Evolutionary conservation across 106 monocot genomes (phyloP), one percentile per base, ranked within the genome.

Genomic region (Gastrodia elata): DNA sequence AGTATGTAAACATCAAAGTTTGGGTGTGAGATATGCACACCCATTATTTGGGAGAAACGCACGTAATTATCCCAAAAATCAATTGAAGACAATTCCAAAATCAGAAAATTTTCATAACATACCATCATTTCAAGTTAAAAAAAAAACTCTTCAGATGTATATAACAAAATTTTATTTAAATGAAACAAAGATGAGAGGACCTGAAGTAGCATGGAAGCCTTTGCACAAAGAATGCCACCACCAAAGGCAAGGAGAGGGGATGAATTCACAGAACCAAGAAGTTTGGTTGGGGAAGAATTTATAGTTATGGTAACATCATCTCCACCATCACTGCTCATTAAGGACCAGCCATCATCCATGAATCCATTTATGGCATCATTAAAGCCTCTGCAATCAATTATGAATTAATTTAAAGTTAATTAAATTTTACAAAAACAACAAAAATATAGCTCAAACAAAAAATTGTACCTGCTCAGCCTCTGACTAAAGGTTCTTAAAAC

Each of bases 291-390:
- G 7, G 75, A 71, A 65, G 90, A 81, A 46, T 88, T 97, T 22
- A 52, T 80, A 48, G 83, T 55, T 57, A 93, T 77, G n/a, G 85
- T 71, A 16, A 97, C 84, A 77, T 97, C 97, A 73, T 93, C 97
- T 30, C 82, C 73, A 46, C 90, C 97, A 72, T 97, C 93, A 74
- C 83, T 39, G 18, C 74, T 77, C 86, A 93, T 75, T 26, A 93
- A 52, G 38, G 88, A 88, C 97, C 97, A 97, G 5, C 97, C 97
- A 80, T 97, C 93, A 75, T 97, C 93, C 68, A 41, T 57, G 43
- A 97, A 97, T 39, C 97, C 88, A 78, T 87, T 93, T 64, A 93
- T 86, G 74, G 97, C 97, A 74, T 97, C 93, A 83, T 97, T 90
- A 70, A 97, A 97, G 5, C 90, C 97, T 74, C 97, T 97, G 77